phyloP scores from a whole-genome alignment of 441 rosid species.

The Erysimum pusillum region DNA sequence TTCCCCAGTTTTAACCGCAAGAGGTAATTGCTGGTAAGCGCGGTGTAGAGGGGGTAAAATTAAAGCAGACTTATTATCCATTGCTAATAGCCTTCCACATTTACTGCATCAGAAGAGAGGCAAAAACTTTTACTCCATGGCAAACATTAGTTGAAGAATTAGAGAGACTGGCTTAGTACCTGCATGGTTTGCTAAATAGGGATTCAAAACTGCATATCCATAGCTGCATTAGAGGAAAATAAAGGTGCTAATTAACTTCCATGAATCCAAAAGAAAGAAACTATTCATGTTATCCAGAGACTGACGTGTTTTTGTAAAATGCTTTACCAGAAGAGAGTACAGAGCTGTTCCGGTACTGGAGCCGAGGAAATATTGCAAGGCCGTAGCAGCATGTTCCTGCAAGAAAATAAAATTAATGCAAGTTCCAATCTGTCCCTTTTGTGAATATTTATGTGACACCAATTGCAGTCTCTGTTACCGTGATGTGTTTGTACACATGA shows the following conservation, averaged over 20 bases:
- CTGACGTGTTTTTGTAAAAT: slow-evolving; percentile 16
- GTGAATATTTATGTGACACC: not conserved
- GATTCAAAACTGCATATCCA: slow-evolving; percentile 91
- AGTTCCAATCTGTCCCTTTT: slow-evolving; percentile 23
- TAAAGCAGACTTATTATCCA: slow-evolving; percentile 72
- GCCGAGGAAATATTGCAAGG: slow-evolving; percentile 80
- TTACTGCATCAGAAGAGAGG: slow-evolving; percentile 57
- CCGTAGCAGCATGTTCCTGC: slow-evolving; percentile 88
- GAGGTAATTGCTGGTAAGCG: slow-evolving; percentile 55
- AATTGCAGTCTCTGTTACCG: slow-evolving; percentile 55
- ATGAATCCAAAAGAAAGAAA: slow-evolving; percentile 33
- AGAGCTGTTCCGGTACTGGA: slow-evolving; percentile 64
- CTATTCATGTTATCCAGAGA: slow-evolving; percentile 18
- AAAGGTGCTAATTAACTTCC: slow-evolving; percentile 11
- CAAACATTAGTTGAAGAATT: slow-evolving; percentile 10
- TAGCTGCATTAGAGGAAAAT: slow-evolving; percentile 54
- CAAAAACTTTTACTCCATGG: not conserved
- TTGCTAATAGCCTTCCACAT: slow-evolving; percentile 73
- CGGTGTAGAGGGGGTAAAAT: slow-evolving; percentile 80
- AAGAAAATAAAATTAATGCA: slow-evolving; percentile 37
- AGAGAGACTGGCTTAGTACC: slow-evolving; percentile 49
- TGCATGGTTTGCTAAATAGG: slow-evolving; percentile 74
- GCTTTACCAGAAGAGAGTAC: slow-evolving; percentile 74
- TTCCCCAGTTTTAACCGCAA: slow-evolving; percentile 17
- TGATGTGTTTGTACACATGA: slow-evolving; percentile 73